phyloP scores from a whole-genome alignment of 1,284 basidiomycete genomes.

The Leccinum variabile region DNA sequence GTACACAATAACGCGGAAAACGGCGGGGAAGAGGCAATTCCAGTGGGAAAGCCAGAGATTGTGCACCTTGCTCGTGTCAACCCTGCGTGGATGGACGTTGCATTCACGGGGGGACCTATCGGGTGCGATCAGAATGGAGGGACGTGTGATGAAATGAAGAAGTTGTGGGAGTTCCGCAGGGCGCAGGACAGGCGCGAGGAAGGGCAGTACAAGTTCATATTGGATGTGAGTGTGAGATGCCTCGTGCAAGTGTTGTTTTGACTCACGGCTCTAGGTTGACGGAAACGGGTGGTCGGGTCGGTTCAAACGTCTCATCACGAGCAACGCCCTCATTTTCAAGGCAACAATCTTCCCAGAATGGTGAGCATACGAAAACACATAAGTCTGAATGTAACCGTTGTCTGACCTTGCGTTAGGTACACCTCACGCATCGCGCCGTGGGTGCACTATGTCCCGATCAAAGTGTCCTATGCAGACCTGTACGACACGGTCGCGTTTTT shows the following conservation, averaged over 20 bases:
- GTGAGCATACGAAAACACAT: slow-evolving; percentile 34
- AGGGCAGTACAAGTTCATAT: slow-evolving; percentile 62
- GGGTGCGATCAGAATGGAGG: slow-evolving; percentile 41
- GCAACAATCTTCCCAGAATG: slow-evolving; percentile 66
- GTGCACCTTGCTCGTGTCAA: slow-evolving; percentile 43
- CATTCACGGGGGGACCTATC: slow-evolving; percentile 50
- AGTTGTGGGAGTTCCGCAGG: slow-evolving; percentile 49
- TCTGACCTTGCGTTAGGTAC: slow-evolving; percentile 30
- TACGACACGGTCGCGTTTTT: slow-evolving; percentile 61
- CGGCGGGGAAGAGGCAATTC: slow-evolving; percentile 10
- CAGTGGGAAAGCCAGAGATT: slow-evolving; percentile 45
- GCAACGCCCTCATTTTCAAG: slow-evolving; percentile 64
- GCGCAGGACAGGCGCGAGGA: slow-evolving; percentile 45
- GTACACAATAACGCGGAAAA: slow-evolving; percentile 11
- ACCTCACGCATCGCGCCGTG: slow-evolving; percentile 49
- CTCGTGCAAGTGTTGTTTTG: not conserved
- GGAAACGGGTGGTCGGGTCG: slow-evolving; percentile 73
- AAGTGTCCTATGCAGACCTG: slow-evolving; percentile 54
- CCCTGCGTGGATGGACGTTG: slow-evolving; percentile 54
- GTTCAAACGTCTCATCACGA: slow-evolving; percentile 64
- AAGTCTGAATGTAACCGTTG: not conserved
- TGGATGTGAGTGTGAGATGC: slow-evolving; percentile 48
- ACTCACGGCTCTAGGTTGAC: slow-evolving; percentile 44
- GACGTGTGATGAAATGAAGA: slow-evolving; percentile 45
- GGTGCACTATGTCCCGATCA: slow-evolving; percentile 64